These are phyloP conservation scores for Linnemannia exigua DNA, from an alignment of 192 early-diverging fungal species.

Conservation along the genomic window DNA sequence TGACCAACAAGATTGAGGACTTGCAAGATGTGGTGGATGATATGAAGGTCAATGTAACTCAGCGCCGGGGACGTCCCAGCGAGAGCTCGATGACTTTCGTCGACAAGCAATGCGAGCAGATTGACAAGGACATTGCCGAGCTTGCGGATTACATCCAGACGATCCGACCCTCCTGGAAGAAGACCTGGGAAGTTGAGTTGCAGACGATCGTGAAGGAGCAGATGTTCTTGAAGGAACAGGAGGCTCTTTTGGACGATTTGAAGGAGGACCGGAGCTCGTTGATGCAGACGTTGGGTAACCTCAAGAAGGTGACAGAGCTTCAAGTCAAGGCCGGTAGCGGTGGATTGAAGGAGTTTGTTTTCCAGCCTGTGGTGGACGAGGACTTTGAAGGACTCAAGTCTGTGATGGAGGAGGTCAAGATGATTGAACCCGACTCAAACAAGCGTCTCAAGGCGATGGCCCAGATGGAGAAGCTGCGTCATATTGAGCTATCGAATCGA, in stretches of 20 bases:
- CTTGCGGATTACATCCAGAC: constrained; percentile 72
- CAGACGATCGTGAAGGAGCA: constrained; percentile 87
- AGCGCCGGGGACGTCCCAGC: constrained; percentile 75
- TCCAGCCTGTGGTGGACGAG: constrained; percentile 71
- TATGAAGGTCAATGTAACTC: constrained; percentile 80
- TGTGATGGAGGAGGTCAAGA: constrained; percentile 76
- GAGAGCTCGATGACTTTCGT: constrained; percentile 67
- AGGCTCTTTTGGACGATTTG: constrained; percentile 77
- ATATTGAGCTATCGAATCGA: constrained; percentile 73
- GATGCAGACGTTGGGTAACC: constrained; percentile 68
- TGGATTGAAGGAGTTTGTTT: constrained; percentile 59
- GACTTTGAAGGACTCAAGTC: constrained; percentile 73
- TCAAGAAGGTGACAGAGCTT: constrained; percentile 72
- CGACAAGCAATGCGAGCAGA: constrained; percentile 62
- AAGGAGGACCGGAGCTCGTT: constrained; percentile 74
- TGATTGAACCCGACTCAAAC: constrained; percentile 76
- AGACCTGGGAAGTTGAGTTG: constrained; percentile 87
- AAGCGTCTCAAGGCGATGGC: constrained; percentile 77
- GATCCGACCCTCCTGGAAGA: constrained; percentile 81
- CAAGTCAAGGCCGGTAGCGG: constrained; percentile 57
- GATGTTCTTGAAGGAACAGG: constrained; percentile 83
- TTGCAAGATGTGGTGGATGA: constrained; percentile 77
- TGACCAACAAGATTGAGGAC: constrained; percentile 72
- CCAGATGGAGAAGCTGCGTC: constrained; percentile 74
- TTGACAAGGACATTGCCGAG: constrained; percentile 65